Percentiles rank a stretch among this genome's conserved stretches.
Evolutionary conservation across 257 asterid species (phyloP).

Genomic region (Lantana camara): DNA sequence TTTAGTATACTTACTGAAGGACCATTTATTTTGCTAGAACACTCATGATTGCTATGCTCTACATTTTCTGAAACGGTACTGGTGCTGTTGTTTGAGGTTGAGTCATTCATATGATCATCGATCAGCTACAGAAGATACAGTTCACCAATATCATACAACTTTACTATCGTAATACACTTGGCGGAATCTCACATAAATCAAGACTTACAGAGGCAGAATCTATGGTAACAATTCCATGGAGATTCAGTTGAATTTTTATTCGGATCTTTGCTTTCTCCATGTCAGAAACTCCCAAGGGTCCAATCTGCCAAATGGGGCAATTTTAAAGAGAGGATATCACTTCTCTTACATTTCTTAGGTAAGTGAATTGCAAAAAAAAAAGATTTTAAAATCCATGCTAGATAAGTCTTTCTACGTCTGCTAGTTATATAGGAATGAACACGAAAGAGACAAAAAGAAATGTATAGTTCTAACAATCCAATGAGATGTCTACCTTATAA

Average conservation of each 20-base stretch:
- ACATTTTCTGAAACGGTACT: slow-evolving; percentile 33
- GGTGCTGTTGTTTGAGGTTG: slow-evolving; percentile 22
- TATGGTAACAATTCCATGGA: slow-evolving; percentile 55
- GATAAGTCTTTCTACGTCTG: neutral
- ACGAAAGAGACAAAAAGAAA: neutral
- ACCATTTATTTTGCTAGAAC: slow-evolving; percentile 35
- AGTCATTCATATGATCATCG: slow-evolving; percentile 36
- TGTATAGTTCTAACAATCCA: slow-evolving; percentile 1
- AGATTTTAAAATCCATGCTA: neutral
- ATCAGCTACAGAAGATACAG: slow-evolving; percentile 41
- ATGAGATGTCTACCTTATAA: slow-evolving; percentile 47
- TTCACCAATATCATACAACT: neutral
- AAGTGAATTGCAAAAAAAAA: neutral
- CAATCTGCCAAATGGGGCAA: slow-evolving; percentile 39
- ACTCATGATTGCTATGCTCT: slow-evolving; percentile 37
- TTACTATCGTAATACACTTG: slow-evolving; percentile 12
- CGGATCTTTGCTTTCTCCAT: slow-evolving; percentile 44
- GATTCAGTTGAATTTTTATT: slow-evolving; percentile 62
- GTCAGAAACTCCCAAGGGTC: slow-evolving; percentile 44
- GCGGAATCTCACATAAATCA: slow-evolving; percentile 5
- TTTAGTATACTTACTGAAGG: slow-evolving; percentile 29
- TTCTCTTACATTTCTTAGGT: neutral
- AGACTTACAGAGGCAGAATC: slow-evolving; percentile 57
- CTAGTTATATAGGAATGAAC: neutral
- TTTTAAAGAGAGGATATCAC: neutral